These are phyloP conservation scores for Candida nanaspora DNA, from an alignment of 805 yeast species.

Conservation along the genomic window DNA sequence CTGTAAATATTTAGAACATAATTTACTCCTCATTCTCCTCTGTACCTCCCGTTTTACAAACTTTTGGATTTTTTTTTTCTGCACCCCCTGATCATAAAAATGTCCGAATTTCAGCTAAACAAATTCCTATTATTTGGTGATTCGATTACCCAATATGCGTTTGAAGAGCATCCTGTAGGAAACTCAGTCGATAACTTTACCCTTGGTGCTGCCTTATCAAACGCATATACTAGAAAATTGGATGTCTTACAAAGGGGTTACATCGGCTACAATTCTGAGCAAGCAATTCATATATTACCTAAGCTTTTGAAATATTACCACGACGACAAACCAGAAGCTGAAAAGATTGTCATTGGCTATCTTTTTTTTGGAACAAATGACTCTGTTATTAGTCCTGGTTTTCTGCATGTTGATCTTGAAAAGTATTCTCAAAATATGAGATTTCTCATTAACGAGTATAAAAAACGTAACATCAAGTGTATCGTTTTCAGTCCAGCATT, in stretches of 20 bases:
- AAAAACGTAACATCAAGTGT: conserved; percentile 37
- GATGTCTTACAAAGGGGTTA: conserved; percentile 73
- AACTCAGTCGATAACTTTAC: conserved; percentile 14
- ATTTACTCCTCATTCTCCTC: too few species aligned
- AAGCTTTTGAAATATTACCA: conserved; percentile 44
- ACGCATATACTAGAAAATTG: conserved; percentile 49
- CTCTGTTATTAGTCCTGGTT: conserved; percentile 29
- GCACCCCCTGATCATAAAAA: background rate
- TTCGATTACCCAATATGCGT: conserved; percentile 28
- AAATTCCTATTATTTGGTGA: conserved; percentile 29
- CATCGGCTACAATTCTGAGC: conserved; percentile 66
- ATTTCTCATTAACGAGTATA: conserved; percentile 33
- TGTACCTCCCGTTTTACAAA: too few species aligned
- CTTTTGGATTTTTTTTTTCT: too few species aligned
- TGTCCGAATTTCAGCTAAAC: conserved; percentile 14
- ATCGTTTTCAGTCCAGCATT: conserved; percentile 59
- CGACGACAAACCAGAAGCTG: conserved; percentile 20
- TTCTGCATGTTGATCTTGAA: conserved; percentile 39
- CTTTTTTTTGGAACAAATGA: conserved; percentile 84
- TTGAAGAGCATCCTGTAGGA: conserved; percentile 13
- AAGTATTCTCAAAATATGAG: conserved; percentile 42
- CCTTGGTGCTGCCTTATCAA: conserved; percentile 23
- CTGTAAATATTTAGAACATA: too few species aligned
- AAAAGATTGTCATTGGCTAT: conserved; percentile 34
- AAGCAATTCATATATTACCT: conserved; percentile 46